A percentile compares a stretch with the other conserved stretches of the same genome.
Conservation (phyloP, 345 rosid species). For the Boechera stricta region DNA sequence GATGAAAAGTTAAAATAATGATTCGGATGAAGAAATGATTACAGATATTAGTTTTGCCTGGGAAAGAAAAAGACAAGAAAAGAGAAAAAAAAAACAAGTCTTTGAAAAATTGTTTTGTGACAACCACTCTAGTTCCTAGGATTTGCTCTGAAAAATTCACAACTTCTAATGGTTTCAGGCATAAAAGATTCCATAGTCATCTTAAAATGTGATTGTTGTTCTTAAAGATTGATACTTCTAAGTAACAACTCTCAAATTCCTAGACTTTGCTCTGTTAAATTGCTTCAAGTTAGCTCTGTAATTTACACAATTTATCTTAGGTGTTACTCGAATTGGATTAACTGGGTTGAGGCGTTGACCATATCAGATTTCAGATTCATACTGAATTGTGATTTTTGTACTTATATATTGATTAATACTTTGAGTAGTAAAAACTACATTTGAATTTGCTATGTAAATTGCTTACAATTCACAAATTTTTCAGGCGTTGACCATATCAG, state of each 20-base stretch:
- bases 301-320: background rate
- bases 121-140: background rate
- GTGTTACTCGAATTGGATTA: background rate
- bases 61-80: background rate
- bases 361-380: background rate
- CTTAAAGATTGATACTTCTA: slow-evolving; percentile 10
- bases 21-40: slow-evolving; percentile 22
- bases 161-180: too few species aligned
- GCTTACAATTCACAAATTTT: too few species aligned
- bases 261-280: slow-evolving; percentile 16
- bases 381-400: background rate
- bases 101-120: too few species aligned
- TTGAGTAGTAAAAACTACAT: background rate
- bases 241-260: background rate
- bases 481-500: slow-evolving; percentile 6
- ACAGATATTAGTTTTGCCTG: too few species aligned
- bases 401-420: slow-evolving; percentile 16
- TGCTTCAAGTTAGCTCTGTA: slow-evolving; percentile 13
- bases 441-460: background rate
- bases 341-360: slow-evolving; percentile 12
- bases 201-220: background rate
- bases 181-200: background rate
- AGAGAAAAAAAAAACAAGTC: background rate
- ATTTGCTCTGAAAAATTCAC: background rate
- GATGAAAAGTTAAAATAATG: slow-evolving; percentile 26